These are phyloP conservation scores for Chamaenerion angustifolium DNA, from an alignment of 345 rosid species.

Conservation along the genomic window DNA sequence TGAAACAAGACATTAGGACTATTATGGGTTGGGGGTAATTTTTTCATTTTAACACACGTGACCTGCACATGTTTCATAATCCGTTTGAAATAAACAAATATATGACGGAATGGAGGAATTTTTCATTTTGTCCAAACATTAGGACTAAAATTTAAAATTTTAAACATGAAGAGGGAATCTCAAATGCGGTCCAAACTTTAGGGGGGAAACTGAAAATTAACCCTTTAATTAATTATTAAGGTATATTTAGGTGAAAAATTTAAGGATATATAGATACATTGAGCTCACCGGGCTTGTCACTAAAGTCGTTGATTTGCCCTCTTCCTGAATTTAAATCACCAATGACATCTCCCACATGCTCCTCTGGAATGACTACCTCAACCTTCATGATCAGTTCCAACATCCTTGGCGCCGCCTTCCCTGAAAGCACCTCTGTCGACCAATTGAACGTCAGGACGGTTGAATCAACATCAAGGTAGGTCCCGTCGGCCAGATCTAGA, in stretches of 20 bases:
- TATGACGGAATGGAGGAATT: no score
- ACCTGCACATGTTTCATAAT: no score
- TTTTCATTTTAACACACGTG: no score
- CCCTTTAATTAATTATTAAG: no score
- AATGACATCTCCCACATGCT: conserved; percentile 92
- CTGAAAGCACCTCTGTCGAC: conserved; percentile 96
- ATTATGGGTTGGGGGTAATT: no score
- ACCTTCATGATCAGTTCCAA: conserved; percentile 91
- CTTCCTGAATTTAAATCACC: conserved; percentile 96
- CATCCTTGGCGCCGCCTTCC: conserved; percentile 73
- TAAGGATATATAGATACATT: conserved; percentile 52
- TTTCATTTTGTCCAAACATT: no score
- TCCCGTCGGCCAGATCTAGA: conserved; percentile 73
- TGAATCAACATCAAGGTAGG: conserved; percentile 93
- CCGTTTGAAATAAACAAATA: no score
- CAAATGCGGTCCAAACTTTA: no score
- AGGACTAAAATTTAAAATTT: no score
- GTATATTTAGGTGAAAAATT: no score
- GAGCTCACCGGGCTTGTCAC: conserved; percentile 93
- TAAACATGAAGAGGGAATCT: no score
- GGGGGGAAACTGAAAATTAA: no score
- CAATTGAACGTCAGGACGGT: conserved; percentile 92
- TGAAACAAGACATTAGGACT: conserved; percentile 52
- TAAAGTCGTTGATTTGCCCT: conserved; percentile 87
- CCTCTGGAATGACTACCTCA: conserved; percentile 92